phyloP scores from a whole-genome alignment of 495 filamentous ascomycete species.

The Aspergillus biplanus region DNA sequence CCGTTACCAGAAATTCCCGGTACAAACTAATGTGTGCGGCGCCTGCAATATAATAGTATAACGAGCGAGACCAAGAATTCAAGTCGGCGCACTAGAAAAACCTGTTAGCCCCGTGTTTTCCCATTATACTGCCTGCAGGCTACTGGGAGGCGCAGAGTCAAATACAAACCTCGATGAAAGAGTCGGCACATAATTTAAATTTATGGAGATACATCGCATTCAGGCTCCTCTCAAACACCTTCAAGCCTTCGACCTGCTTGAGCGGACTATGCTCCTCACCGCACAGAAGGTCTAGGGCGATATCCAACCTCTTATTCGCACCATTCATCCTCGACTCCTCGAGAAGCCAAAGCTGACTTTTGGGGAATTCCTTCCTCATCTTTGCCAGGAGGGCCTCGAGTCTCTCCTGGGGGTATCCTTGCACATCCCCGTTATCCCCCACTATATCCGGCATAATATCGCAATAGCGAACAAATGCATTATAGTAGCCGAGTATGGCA shows the following conservation, averaged over 20 bases:
- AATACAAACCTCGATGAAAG: slow-evolving; percentile 64
- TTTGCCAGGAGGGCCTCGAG: slow-evolving; percentile 68
- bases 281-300: slow-evolving; percentile 66
- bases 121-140: background rate
- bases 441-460: slow-evolving; percentile 75
- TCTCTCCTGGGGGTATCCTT: slow-evolving; percentile 73
- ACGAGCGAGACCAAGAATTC: slow-evolving; percentile 86
- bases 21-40: slow-evolving; percentile 78
- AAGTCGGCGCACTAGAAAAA: slow-evolving; percentile 67
- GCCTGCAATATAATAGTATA: slow-evolving; percentile 92
- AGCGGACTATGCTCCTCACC: slow-evolving; percentile 67
- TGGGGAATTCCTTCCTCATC: slow-evolving; percentile 79
- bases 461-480: slow-evolving; percentile 79
- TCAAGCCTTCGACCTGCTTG: slow-evolving; percentile 80
- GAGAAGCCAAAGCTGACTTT: slow-evolving; percentile 83
- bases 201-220: slow-evolving; percentile 77
- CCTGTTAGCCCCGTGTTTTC: slow-evolving; percentile 9
- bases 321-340: slow-evolving; percentile 85
- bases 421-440: slow-evolving; percentile 55
- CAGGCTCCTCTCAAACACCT: slow-evolving; percentile 82
- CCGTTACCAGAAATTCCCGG: slow-evolving; percentile 52
- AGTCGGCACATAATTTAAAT: slow-evolving; percentile 69
- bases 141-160: background rate
- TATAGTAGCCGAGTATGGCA: slow-evolving; percentile 82
- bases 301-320: slow-evolving; percentile 66